Base-by-base conservation (phyloP, 257 asterid species). In the Knoxia roxburghii region DNA sequence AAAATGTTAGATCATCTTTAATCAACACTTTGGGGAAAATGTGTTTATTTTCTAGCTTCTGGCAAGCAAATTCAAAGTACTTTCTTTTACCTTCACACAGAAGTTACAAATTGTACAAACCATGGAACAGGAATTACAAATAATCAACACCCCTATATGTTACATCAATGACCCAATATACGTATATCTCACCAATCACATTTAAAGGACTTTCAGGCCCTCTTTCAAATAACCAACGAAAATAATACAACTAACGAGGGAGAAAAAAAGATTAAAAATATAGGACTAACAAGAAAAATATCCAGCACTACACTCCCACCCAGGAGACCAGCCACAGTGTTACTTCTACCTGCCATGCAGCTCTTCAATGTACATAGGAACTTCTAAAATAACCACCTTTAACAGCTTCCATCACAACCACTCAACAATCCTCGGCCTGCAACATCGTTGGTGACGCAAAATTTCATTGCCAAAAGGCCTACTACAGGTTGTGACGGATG, bases 351-450 rank as follows among this genome's bases (percentile, higher is more conserved):
- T 18, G 43, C 83, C 80, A 78, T 64, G 68, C 57, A 65, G 61
- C 71, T 72, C 86, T 39, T 17, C 52, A 75, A 78, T 84, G 75
- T 79, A 81, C 95, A 85, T 64, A 74, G 65, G 72, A 69, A 68
- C 73, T 20, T 72, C 41, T 53, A 50, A 61, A 70, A 61, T 61
- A 41, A 37, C 82, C 24, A 23, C 63, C 63, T 12, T n/a, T 35
- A 72, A 40, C 67, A 51, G 73, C 72, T 73, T 68, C 55, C 78
- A 53, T 67, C 79, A 40, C 54, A 40, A 10, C 24, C 35, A 39
- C 26, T 20, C 21, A 15, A 68, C 77, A 69, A 72, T 21, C 76
- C 46, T 61, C 72, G 43, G 13, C 52, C 60, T 5, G 49, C 52
- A 18, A 37, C 72, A 50, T 24, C 64, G 60, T 48, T 52, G 64